Evolutionary conservation across 2,329 filamentous ascomycete genomes (phyloP).

Genomic region (Westerdykella ornata): DNA sequence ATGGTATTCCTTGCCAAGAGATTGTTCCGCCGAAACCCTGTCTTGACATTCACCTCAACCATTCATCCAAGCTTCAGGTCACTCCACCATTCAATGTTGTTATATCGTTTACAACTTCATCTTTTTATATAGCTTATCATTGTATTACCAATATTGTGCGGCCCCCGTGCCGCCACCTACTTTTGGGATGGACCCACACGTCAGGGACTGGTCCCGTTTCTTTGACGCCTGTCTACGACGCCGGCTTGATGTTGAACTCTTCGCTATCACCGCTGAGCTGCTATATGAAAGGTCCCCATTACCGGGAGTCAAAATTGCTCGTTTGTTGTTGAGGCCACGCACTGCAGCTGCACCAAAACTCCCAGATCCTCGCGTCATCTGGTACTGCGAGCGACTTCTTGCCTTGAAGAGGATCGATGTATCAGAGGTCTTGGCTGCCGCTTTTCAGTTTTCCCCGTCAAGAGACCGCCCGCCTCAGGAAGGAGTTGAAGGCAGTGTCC

Average conservation of each 20-base stretch:
- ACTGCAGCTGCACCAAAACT: constrained; percentile 19
- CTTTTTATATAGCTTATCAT: no score
- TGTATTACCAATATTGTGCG: no score
- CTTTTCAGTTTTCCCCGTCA: constrained; percentile 27
- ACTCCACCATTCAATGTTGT: no score
- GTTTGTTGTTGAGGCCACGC: constrained; percentile 30
- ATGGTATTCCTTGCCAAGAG: no score
- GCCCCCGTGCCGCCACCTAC: no score
- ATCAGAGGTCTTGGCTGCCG: constrained; percentile 28
- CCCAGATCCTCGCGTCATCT: constrained; percentile 29
- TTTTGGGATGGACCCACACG: constrained; percentile 27
- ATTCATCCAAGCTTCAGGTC: no score
- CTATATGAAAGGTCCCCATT: constrained; percentile 31
- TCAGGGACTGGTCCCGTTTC: constrained; percentile 31
- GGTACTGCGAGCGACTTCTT: constrained; percentile 33
- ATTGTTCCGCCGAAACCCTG: no score
- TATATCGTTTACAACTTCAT: no score
- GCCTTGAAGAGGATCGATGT: constrained; percentile 29
- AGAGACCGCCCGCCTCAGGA: constrained; percentile 27
- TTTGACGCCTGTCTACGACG: constrained; percentile 31
- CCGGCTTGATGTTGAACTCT: constrained; percentile 28
- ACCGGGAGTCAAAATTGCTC: constrained; percentile 31
- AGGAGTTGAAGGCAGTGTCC: constrained; percentile 10
- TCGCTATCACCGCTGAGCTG: constrained; percentile 28
- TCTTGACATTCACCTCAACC: no score